Evolutionary conservation across 1,284 basidiomycete species (phyloP).

Genomic region (Fomitopsis pinicola): DNA sequence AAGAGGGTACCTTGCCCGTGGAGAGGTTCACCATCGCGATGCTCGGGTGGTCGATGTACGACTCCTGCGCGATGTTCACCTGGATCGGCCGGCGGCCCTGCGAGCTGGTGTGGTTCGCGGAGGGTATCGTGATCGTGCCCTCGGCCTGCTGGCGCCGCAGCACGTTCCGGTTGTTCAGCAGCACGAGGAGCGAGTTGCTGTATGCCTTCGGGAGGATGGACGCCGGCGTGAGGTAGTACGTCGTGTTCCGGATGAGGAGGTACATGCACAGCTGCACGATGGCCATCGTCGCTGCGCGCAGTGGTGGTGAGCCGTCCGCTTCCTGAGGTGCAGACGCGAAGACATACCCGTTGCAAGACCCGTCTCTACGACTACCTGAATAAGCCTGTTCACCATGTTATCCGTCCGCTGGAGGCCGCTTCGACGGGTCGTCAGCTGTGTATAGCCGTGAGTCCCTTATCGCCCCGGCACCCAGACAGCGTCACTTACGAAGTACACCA

Average conservation of each 20-base stretch:
- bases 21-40: background rate
- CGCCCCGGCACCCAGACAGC: too few species aligned
- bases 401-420: slow-evolving; percentile 6
- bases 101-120: background rate
- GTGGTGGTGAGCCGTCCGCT: background rate
- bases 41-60: background rate
- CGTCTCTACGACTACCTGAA: slow-evolving; percentile 9
- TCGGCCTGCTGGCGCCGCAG: background rate
- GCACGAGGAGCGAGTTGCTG: slow-evolving; percentile 2
- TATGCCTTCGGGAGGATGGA: background rate
- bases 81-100: background rate
- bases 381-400: slow-evolving; percentile 5
- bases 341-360: slow-evolving; percentile 4
- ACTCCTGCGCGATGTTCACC: slow-evolving; percentile 2
- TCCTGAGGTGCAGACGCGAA: too few species aligned
- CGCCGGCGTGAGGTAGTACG: background rate
- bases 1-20: background rate
- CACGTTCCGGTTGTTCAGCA: slow-evolving; percentile 2
- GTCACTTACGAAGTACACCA: slow-evolving; percentile 5
- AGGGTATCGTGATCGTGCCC: background rate
- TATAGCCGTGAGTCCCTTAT: background rate
- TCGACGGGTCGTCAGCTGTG: slow-evolving; percentile 1
- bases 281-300: background rate
- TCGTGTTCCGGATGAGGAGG: background rate
- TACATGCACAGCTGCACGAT: slow-evolving; percentile 2